These are phyloP conservation scores for Penicillium chermesinum DNA, from an alignment of 495 filamentous ascomycete species.

Conservation along the genomic window DNA sequence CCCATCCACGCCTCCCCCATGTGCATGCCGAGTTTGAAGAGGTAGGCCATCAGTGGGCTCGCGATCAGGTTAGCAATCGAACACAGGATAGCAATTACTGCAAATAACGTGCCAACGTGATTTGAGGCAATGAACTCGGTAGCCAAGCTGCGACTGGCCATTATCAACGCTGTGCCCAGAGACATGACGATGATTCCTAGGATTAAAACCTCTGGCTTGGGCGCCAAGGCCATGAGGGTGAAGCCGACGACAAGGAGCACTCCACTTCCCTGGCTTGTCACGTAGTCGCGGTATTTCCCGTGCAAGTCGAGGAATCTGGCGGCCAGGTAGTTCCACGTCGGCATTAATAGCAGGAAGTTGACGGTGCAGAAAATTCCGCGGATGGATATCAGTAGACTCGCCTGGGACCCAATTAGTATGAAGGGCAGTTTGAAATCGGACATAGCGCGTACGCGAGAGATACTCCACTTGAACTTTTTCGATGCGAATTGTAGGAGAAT, in stretches of 20 bases:
- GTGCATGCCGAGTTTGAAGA: conserved; percentile 36
- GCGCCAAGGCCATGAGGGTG: conserved; percentile 24
- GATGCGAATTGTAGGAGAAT: conserved; percentile 40
- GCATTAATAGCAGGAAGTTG: conserved; percentile 32
- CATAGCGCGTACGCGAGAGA: conserved; percentile 24
- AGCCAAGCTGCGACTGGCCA: conserved; percentile 30
- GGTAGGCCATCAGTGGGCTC: conserved; percentile 31
- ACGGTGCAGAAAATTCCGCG: conserved; percentile 31
- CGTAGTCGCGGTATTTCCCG: conserved; percentile 27
- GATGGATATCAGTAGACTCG: conserved; percentile 37
- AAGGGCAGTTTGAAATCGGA: background rate
- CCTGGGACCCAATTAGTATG: conserved; percentile 18
- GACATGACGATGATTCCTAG: conserved; percentile 30
- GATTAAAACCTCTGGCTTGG: conserved; percentile 29
- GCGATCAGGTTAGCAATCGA: conserved; percentile 27
- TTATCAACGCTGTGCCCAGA: conserved; percentile 27
- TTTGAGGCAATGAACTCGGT: conserved; percentile 31
- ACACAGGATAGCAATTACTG: conserved; percentile 29
- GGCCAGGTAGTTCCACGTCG: conserved; percentile 17
- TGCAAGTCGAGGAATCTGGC: conserved; percentile 23
- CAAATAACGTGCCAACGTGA: conserved; percentile 32
- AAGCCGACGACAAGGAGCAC: conserved; percentile 27
- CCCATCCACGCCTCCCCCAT: conserved; percentile 31
- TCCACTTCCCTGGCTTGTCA: conserved; percentile 27
- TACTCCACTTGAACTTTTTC: conserved; percentile 38